Percentiles rank a stretch among this genome's conserved stretches.
Conservation (phyloP, 1,139 yeast genomes). For the Kodamaea anthophila region DNA sequence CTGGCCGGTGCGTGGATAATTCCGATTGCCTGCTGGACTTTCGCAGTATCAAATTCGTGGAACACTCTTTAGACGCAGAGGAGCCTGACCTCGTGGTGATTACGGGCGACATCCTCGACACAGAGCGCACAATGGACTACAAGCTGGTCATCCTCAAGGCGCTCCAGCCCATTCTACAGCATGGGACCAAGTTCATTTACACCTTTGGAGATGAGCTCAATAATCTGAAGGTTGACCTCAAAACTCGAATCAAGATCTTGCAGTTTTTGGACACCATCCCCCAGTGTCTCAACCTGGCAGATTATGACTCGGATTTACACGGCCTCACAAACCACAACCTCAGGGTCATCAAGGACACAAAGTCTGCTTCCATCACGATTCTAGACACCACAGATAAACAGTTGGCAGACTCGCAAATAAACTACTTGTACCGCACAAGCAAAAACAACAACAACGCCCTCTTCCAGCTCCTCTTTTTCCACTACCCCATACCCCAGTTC, state of each 20-base stretch:
- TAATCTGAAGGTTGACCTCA: neutral
- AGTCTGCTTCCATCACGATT: conserved; percentile 24
- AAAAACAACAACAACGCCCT: conserved; percentile 9
- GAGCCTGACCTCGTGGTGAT: conserved; percentile 33
- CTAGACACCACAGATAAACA: conserved; percentile 29
- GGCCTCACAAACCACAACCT: conserved; percentile 37
- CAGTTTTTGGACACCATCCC: conserved; percentile 29
- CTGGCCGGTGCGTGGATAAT: conserved; percentile 17
- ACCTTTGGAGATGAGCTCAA: conserved; percentile 35
- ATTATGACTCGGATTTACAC: conserved; percentile 16
- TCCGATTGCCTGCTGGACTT: conserved; percentile 23
- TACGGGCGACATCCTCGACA: conserved; percentile 37
- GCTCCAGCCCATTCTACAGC: conserved; percentile 28
- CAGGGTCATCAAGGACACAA: conserved; percentile 12
- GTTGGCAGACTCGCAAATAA: conserved; percentile 28
- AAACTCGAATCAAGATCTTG: conserved; percentile 9
- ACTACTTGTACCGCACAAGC: conserved; percentile 12
- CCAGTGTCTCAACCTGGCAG: conserved; percentile 28
- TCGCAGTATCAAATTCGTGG: conserved; percentile 26
- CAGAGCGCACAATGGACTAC: conserved; percentile 19
- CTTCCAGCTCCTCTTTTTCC: conserved; percentile 41
- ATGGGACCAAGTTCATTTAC: conserved; percentile 28
- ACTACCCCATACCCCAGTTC: conserved; percentile 47
- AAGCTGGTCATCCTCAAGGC: conserved; percentile 33
- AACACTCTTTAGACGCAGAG: conserved; percentile 22